These are phyloP conservation scores for Kwoniella europaea DNA, from an alignment of 768 basidiomycete species.

Conservation along the genomic window DNA sequence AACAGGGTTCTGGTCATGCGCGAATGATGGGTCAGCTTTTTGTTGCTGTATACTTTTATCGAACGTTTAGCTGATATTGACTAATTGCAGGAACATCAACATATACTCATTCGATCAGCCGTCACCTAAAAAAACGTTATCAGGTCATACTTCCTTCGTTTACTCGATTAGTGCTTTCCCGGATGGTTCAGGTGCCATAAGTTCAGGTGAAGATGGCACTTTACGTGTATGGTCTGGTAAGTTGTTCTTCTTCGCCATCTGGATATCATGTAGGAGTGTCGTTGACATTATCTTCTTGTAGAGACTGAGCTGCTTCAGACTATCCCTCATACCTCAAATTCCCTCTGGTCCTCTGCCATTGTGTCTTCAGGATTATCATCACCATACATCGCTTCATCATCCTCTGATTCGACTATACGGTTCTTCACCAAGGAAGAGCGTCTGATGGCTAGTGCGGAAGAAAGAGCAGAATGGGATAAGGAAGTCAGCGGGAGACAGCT, in stretches of 20 bases:
- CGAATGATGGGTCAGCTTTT: constrained; percentile 79
- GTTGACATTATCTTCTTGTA: constrained; percentile 47
- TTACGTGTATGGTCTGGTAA: constrained; percentile 87
- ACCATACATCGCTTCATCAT: constrained; percentile 88
- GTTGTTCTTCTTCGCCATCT: constrained; percentile 36
- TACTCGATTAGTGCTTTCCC: constrained; percentile 85
- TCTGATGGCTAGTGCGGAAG: constrained; percentile 72
- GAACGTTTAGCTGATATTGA: background rate
- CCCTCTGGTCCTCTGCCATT: constrained; percentile 91
- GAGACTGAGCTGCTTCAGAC: constrained; percentile 89
- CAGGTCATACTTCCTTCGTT: constrained; percentile 95
- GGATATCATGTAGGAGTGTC: too few species aligned
- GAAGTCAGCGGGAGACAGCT: constrained; percentile 75
- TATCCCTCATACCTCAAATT: constrained; percentile 90
- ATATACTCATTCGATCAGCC: constrained; percentile 83
- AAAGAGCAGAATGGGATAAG: constrained; percentile 63
- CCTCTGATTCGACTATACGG: constrained; percentile 84
- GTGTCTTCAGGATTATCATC: constrained; percentile 67
- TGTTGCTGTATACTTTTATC: background rate
- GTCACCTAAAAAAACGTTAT: constrained; percentile 69
- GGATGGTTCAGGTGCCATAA: constrained; percentile 73
- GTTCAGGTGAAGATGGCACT: constrained; percentile 92
- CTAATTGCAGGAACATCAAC: constrained; percentile 73
- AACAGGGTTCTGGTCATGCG: constrained; percentile 86
- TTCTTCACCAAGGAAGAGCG: constrained; percentile 74